Base-by-base conservation (phyloP, 176 grass and related monocot species). In the Aechmea fasciata region DNA sequence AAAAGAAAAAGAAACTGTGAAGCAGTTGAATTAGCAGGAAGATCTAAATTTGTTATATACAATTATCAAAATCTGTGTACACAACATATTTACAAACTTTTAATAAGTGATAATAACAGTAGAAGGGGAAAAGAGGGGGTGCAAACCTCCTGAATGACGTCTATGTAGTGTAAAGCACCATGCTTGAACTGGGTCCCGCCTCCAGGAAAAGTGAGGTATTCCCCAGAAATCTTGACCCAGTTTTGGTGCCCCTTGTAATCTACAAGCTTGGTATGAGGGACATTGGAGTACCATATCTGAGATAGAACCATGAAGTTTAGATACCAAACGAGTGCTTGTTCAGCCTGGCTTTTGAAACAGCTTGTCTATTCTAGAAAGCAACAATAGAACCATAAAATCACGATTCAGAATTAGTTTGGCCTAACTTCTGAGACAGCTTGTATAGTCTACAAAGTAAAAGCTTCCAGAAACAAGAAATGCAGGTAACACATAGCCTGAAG, bases 141-240 rank as follows among this genome's bases (percentile, higher is more conserved):
- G 33, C 20, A 47, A 83, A 96, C 91, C 83, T 74, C 50, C 70
- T 88, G 72, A 74, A 96, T 91, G 70, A 88, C 80, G 74, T 96
- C 91, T 26, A 96, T 91, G 80, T 96, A 91, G 68, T 84, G 88
- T 29, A 85, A 63, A 28, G 85, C 91, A 24, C 88, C 91, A 50
- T 82, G 71, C 57, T 91, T 96, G 83, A 96, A 91, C 48, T 96
- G 91, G 57, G 91, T 96, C 47, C 91, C 91, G 7, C 88, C 91
- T 64, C 91, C 88, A 0, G 87, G 87, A 50, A 96, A 96, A 13
- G 57, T 79, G 8, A 96, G 85, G 51, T 86, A 77, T 29, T 91
- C 91, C 48, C 91, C 88, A 19, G 88, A 84, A 52, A 91, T 75
- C 54, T 91, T 91, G 13, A 91, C 59, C 91, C 91, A 91, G 65